These are phyloP conservation scores for Alternaria arborescens DNA, from an alignment of 2,329 filamentous ascomycete species.

Conservation along the genomic window DNA sequence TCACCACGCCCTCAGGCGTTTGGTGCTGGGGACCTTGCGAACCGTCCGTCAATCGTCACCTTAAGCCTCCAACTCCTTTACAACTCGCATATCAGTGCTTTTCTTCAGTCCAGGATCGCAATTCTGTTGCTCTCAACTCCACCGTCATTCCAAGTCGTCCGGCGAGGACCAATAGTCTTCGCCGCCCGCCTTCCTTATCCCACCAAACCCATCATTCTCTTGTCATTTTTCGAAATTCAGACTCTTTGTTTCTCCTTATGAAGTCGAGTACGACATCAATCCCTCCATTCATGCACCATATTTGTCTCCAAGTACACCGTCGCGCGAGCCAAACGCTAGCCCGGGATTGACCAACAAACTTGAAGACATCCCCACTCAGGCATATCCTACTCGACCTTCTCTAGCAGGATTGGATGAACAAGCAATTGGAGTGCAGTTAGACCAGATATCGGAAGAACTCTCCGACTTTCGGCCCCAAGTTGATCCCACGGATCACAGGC, in stretches of 20 bases:
- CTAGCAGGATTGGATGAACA: background rate
- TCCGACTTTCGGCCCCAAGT: background rate
- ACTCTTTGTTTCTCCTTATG: slow-evolving; percentile 6
- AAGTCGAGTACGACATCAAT: slow-evolving; percentile 6
- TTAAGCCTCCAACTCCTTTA: background rate
- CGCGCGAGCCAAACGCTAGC: background rate
- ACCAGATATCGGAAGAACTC: background rate
- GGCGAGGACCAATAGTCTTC: background rate
- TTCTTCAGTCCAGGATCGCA: background rate
- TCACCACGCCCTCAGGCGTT: background rate
- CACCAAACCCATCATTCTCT: background rate
- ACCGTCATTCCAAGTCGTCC: background rate
- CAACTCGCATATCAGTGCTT: background rate
- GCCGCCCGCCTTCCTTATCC: background rate
- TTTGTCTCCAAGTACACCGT: background rate
- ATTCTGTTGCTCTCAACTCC: background rate
- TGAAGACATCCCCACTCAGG: background rate
- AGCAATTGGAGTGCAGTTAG: too few species aligned
- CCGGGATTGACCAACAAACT: background rate
- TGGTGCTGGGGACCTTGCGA: background rate
- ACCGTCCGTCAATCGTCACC: background rate
- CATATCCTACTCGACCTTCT: background rate
- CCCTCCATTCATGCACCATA: background rate
- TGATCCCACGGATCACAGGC: background rate
- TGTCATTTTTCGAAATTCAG: background rate